Evolutionary conservation across 2,329 filamentous ascomycete genomes (phyloP), one percentile per base, ranked within the genome.

Genomic region (Calonectria leucothoes): DNA sequence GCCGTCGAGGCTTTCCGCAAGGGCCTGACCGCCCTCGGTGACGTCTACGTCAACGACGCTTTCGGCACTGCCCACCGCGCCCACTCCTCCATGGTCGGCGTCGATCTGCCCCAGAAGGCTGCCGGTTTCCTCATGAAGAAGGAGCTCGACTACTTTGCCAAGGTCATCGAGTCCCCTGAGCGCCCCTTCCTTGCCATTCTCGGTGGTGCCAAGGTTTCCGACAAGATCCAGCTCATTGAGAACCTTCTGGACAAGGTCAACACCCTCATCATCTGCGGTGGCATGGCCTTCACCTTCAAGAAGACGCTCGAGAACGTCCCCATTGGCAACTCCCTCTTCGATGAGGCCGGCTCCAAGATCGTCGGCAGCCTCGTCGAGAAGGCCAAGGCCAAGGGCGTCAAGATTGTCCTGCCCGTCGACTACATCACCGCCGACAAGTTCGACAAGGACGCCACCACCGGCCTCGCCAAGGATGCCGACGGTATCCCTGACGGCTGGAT

Each of bases 231-330:
- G 90, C 91, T 99, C 81, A 98, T 99, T 84, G 96, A 99, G 89
- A 99, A 99, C 91, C 91, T 99, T 79, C 93, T 99, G 80, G 94
- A 95, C 87, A 98, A 99, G 92, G 96, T 99, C 86, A 92, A 99
- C 91, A 97, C 93, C 85, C 91, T 99, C 79, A 94, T 99, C 87
- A 94, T 99, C 87, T 98, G 96, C 85, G 97, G 97, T 84, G 97
- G 90, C 82, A 99, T 99, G 97, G 96, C 97, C 76, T 99, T 98
- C 89, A 99, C 97, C 81, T 99, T 99, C 92, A 98, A 98, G 92
- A 99, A 99, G 92, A 96, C 95, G n/a, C 91, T 98, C 71, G 92
- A 98, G 87, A 90, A 91, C 84, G 93, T 98, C 82, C 91, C 93
- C 86, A 99, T 99, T 79, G 97, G 97, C 75, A 93, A 93, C 89